phyloP scores from a whole-genome alignment of 495 filamentous ascomycete species.

The Chaetomium tenue region DNA sequence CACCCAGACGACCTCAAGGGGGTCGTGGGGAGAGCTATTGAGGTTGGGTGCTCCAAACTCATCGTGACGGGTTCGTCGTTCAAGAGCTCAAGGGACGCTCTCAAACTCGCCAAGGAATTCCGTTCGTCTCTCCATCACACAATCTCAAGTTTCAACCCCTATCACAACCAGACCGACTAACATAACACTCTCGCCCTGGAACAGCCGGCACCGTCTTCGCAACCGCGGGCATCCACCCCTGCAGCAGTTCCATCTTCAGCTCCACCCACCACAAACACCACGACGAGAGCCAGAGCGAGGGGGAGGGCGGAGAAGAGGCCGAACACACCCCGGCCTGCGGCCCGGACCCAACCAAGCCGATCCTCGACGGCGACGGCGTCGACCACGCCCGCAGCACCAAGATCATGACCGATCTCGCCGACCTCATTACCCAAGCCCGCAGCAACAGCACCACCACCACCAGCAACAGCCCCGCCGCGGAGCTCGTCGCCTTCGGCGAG shows the following conservation, averaged over 20 bases:
- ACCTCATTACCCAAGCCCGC: constrained; percentile 47
- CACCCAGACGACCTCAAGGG: constrained; percentile 77
- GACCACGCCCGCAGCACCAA: constrained; percentile 36
- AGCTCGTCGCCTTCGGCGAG: constrained; percentile 82
- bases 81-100: constrained; percentile 68
- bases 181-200: constrained; percentile 15
- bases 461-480: constrained; percentile 25
- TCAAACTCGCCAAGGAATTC: constrained; percentile 69
- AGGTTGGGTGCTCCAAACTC: constrained; percentile 79
- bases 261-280: constrained; percentile 56
- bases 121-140: constrained; percentile 48
- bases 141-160: background rate
- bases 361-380: constrained; percentile 42
- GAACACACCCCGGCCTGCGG: constrained; percentile 48
- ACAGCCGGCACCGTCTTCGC: constrained; percentile 77
- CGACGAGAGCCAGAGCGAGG: constrained; percentile 38
- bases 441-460: constrained; percentile 31
- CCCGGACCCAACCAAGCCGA: constrained; percentile 42
- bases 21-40: constrained; percentile 70
- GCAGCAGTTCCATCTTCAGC: constrained; percentile 66
- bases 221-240: constrained; percentile 93
- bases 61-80: constrained; percentile 94
- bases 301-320: constrained; percentile 28
- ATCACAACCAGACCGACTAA: background rate
- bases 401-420: constrained; percentile 60